Evolutionary conservation across 805 yeast species (phyloP), one percentile per base, ranked within the genome.

Genomic region (Metschnikowia henanensis): DNA sequence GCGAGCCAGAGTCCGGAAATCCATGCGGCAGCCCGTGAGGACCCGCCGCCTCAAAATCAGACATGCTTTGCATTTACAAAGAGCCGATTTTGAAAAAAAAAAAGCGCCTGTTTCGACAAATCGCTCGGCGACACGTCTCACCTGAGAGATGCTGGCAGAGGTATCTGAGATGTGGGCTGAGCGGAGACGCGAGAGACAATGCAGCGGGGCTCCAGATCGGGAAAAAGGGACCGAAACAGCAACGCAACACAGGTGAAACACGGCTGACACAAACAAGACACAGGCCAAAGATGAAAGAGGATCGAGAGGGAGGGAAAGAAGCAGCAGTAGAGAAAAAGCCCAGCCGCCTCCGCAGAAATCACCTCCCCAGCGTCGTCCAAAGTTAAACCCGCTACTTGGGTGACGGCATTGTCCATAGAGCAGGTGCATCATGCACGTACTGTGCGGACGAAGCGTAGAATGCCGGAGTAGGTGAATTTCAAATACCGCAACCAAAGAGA

Each of bases 391-490:
- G 19, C 18, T 17, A 5, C 17, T 30, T 17, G 19, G 15, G 32
- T 15, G 32, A 30, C 32, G 32, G 19, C 32, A 15, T 17, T 30
- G 19, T 30, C 32, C 15, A 10, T 10, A 30, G 19, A 8, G 16
- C 32, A 30, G 26, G 26, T 30, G 32, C 32, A 30, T 30, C 32
- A 30, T 30, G 32, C 32, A 30, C 15, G 32, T 15, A 30, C 19
- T 30, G 32, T 30, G 26, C 30, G 44, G 12, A 16, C n/a, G 21
- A 16, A 15, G 32, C 12, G 20, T 22, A 25, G 34, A 16, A 9
- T 25, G 29, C 33, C 31, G 36, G 30, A 32, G 28, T 18, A 13
- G 35, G 30, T 32, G 40, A 34, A 36, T 41, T 17, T 22, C 44
- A 29, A 31, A 34, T 29, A 29, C 43, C 40, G 29, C 30, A 13